phyloP scores from a whole-genome alignment of 352 stramenopile species.

The Pythium rhizo-oryzae region DNA sequence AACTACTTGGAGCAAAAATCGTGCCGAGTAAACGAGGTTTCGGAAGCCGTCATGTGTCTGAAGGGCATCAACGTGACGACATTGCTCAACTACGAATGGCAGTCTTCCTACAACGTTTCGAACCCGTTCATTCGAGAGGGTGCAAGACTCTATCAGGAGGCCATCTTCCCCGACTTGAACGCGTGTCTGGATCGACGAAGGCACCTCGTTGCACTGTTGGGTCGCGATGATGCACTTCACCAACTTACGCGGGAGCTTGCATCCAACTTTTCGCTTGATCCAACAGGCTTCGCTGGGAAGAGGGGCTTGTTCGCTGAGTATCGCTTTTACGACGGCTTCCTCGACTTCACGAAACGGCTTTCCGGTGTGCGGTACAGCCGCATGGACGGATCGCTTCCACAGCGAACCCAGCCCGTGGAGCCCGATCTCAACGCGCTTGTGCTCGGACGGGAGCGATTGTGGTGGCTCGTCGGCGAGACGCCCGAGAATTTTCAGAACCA shows the following conservation, averaged over 20 bases:
- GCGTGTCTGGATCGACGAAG: conserved; percentile 20
- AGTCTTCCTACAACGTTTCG: conserved; percentile 9
- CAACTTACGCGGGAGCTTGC: conserved; percentile 23
- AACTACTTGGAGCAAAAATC: conserved; percentile 14
- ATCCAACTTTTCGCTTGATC: conserved; percentile 20
- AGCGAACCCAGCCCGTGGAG: conserved; percentile 24
- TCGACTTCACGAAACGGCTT: conserved; percentile 22
- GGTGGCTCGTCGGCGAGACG: conserved; percentile 20
- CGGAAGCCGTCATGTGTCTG: conserved; percentile 25
- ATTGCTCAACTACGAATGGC: conserved; percentile 32
- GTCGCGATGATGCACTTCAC: conserved; percentile 17
- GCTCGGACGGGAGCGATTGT: conserved; percentile 18
- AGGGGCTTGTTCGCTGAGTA: conserved; percentile 23
- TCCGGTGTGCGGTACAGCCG: conserved; percentile 22
- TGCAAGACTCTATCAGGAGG: conserved; percentile 8
- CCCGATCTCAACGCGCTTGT: conserved; percentile 26
- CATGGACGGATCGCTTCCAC: conserved; percentile 24
- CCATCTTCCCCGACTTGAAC: conserved; percentile 26
- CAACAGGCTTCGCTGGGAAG: conserved; percentile 15
- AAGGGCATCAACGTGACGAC: conserved; percentile 26
- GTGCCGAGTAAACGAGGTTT: conserved; percentile 26
- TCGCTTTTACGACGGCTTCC: conserved; percentile 22
- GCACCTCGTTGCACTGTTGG: conserved; percentile 6
- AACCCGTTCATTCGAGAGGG: conserved; percentile 23
- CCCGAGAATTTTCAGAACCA: conserved; percentile 12